Evolutionary conservation across 176 grass and related monocot genomes (phyloP).

Genomic region (Hyparrhenia diplandra): DNA sequence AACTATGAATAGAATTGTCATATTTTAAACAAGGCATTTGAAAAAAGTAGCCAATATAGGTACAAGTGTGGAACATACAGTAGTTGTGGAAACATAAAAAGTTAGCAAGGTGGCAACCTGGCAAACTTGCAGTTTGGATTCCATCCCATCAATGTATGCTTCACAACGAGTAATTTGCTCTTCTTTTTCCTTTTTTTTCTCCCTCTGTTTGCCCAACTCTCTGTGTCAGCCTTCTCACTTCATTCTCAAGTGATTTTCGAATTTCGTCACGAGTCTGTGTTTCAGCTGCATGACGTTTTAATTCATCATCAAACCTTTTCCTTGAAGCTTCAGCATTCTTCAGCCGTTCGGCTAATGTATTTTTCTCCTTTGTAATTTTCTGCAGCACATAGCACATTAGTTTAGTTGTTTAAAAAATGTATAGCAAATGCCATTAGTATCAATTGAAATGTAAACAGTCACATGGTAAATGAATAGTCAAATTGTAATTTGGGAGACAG

Average conservation of each 20-base stretch:
- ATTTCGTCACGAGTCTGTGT: slow-evolving; percentile 57
- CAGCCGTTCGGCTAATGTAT: slow-evolving; percentile 64
- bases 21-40: neutral
- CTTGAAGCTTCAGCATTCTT: slow-evolving; percentile 76
- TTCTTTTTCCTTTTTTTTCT: slow-evolving; percentile 88
- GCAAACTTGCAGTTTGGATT: slow-evolving; percentile 83
- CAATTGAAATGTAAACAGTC: slow-evolving; percentile 18
- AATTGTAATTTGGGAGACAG: neutral
- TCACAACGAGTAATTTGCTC: slow-evolving; percentile 80
- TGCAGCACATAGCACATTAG: slow-evolving; percentile 31
- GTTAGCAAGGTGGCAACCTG: slow-evolving; percentile 48
- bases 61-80: neutral
- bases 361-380: slow-evolving; percentile 92
- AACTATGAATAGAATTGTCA: no score
- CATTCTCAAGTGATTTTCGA: slow-evolving; percentile 65
- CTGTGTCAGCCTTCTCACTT: slow-evolving; percentile 72
- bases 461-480: neutral
- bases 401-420: slow-evolving; percentile 8
- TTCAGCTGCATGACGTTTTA: slow-evolving; percentile 76
- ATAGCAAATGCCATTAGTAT: slow-evolving; percentile 5
- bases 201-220: slow-evolving; percentile 67
- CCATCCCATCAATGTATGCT: slow-evolving; percentile 86
- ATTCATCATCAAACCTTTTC: slow-evolving; percentile 82
- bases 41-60: slow-evolving; percentile 3
- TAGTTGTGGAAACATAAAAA: neutral